Percentiles rank a stretch among this genome's conserved stretches.
These are phyloP conservation scores for Aspergillus haitiensis DNA, from an alignment of 495 filamentous ascomycete species.

Conservation along the genomic window DNA sequence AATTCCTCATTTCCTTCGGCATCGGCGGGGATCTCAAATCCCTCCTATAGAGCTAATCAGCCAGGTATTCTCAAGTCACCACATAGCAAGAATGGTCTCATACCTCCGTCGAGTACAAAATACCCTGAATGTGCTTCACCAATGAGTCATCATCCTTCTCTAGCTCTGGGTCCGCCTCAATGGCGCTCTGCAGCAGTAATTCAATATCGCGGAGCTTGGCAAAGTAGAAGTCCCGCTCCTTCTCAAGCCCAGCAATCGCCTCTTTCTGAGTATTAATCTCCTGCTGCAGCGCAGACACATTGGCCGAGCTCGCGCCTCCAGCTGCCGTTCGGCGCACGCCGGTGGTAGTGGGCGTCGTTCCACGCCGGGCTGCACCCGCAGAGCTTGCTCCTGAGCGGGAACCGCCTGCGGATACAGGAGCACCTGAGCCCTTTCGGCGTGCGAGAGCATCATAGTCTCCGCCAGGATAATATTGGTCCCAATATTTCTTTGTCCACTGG, in stretches of 20 bases:
- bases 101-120: constrained; percentile 95
- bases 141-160: constrained; percentile 90
- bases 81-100: constrained; percentile 22
- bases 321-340: constrained; percentile 48
- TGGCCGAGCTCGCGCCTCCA: constrained; percentile 55
- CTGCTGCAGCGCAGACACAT: constrained; percentile 66
- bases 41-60: constrained; percentile 40
- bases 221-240: constrained; percentile 98
- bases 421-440: constrained; percentile 76
- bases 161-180: constrained; percentile 85
- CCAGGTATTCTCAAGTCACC: not conserved
- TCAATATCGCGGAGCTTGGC: constrained; percentile 97
- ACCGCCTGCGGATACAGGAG: constrained; percentile 51
- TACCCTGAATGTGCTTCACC: constrained; percentile 90
- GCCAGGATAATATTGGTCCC: constrained; percentile 97
- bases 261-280: constrained; percentile 85
- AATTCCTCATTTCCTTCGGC: constrained; percentile 44
- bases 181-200: constrained; percentile 83
- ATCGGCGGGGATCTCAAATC: constrained; percentile 53
- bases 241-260: constrained; percentile 80
- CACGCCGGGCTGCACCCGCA: constrained; percentile 61
- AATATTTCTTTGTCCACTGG: constrained; percentile 93
- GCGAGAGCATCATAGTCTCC: constrained; percentile 90
- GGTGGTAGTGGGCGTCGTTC: constrained; percentile 71
- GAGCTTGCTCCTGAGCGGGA: constrained; percentile 45